A percentile compares a stretch with the other conserved stretches of the same genome.
Conservation (phyloP, 345 rosid species). For the Euphorbia peplus region DNA sequence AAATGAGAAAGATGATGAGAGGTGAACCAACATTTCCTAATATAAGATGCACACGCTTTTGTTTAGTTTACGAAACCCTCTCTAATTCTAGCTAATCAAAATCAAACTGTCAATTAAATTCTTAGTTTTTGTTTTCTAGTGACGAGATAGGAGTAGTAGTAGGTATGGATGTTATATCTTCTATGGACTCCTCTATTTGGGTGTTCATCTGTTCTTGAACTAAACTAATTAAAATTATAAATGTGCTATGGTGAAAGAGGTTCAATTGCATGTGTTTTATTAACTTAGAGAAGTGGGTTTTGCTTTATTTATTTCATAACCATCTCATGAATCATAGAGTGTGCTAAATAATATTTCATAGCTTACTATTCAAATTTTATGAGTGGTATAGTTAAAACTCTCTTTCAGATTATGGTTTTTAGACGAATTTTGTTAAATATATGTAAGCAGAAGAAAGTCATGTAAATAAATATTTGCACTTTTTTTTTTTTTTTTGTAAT, state of each 20-base stretch:
- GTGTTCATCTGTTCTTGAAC: conserved; percentile 21
- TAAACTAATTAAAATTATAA: too few relatives aligned
- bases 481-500: too few relatives aligned
- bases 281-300: background rate
- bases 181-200: conserved; percentile 13
- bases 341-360: too few relatives aligned
- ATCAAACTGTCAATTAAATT: background rate
- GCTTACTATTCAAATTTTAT: too few relatives aligned
- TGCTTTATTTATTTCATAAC: too few relatives aligned
- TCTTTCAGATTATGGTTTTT: too few relatives aligned
- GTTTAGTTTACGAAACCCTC: conserved; percentile 35
- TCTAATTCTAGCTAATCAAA: background rate
- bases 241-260: background rate
- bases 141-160: too few relatives aligned
- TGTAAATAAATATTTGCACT: too few relatives aligned
- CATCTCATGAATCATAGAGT: too few relatives aligned
- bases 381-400: too few relatives aligned
- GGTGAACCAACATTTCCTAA: conserved; percentile 43
- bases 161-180: conserved; percentile 41
- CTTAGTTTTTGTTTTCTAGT: background rate
- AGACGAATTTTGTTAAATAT: too few relatives aligned
- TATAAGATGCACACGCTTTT: conserved; percentile 35
- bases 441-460: too few relatives aligned
- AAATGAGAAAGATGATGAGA: background rate
- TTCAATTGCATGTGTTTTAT: background rate